Percentiles rank a stretch among this genome's conserved stretches.
These are phyloP conservation scores for Candida buenavistaensis DNA, from an alignment of 1,139 yeast species.

Conservation along the genomic window DNA sequence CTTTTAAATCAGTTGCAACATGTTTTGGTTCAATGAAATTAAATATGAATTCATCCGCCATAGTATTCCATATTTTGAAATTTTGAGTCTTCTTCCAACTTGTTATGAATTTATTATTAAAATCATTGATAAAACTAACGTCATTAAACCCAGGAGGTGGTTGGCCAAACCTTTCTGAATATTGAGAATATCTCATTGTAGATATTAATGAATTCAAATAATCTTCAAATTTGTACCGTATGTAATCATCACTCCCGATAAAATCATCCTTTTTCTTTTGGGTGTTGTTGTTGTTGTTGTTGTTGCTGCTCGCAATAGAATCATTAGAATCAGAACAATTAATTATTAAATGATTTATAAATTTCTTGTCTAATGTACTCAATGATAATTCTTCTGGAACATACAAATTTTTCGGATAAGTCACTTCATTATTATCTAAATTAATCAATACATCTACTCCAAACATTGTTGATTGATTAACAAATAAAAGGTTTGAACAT, in stretches of 20 bases:
- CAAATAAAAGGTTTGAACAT: slow-evolving; percentile 78
- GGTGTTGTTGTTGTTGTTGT: too few species aligned
- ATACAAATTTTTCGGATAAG: slow-evolving; percentile 41
- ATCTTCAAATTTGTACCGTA: slow-evolving; percentile 86
- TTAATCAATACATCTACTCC: slow-evolving; percentile 48
- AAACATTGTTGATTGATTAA: slow-evolving; percentile 62
- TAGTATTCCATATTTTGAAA: slow-evolving; percentile 64
- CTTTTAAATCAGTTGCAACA: slow-evolving; percentile 34
- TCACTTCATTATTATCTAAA: slow-evolving; percentile 35
- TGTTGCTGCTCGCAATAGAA: too few species aligned
- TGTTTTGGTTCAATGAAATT: slow-evolving; percentile 85
- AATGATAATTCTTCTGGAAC: slow-evolving; percentile 47
- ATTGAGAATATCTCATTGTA: slow-evolving; percentile 67
- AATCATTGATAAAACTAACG: slow-evolving; percentile 35
- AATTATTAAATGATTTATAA: slow-evolving; percentile 52
- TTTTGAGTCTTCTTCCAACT: slow-evolving; percentile 70
- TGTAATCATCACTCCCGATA: slow-evolving; percentile 84
- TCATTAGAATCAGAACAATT: slow-evolving; percentile 12
- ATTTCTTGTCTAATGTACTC: slow-evolving; percentile 68
- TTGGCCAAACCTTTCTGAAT: slow-evolving; percentile 43
- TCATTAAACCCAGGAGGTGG: slow-evolving; percentile 47
- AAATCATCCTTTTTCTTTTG: slow-evolving; percentile 23
- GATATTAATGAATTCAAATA: slow-evolving; percentile 77
- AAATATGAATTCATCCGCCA: slow-evolving; percentile 86
- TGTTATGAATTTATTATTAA: slow-evolving; percentile 56